phyloP scores from a whole-genome alignment of 176 grass and related monocot genomes.

The Musa itinerans region DNA sequence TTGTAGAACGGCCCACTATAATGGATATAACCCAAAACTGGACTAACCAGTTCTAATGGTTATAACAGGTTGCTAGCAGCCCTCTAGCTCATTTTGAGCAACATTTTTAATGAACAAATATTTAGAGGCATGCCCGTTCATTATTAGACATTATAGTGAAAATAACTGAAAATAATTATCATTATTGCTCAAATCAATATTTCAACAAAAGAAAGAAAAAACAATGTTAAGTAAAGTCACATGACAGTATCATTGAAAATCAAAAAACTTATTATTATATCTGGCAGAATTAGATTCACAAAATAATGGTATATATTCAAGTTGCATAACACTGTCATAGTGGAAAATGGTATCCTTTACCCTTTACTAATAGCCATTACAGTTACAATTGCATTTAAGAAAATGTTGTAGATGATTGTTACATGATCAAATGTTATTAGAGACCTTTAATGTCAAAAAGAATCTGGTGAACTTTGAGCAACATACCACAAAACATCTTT shows the following conservation, averaged over 20 bases:
- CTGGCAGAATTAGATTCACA: neutral
- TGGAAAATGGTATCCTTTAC: neutral
- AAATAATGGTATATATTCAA: neutral
- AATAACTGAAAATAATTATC: too few species aligned
- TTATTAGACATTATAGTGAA: too few species aligned
- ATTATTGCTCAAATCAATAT: neutral
- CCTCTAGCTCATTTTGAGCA: too few species aligned
- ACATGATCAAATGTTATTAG: neutral
- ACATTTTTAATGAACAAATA: too few species aligned
- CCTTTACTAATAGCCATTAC: neutral
- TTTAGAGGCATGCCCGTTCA: too few species aligned
- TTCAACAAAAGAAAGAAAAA: neutral
- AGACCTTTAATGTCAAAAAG: neutral
- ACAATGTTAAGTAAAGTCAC: neutral
- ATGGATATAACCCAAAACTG: too few species aligned
- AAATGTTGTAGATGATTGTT: neutral
- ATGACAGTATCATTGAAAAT: neutral
- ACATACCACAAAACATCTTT: conserved; percentile 23
- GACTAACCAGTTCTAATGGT: too few species aligned
- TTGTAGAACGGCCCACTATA: too few species aligned
- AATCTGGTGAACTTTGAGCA: too few species aligned
- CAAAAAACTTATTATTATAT: neutral
- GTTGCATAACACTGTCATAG: neutral
- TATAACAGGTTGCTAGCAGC: too few species aligned
- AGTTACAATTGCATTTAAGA: neutral